Evolutionary conservation across 2,329 filamentous ascomycete genomes (phyloP), one percentile per base, ranked within the genome.

Genomic region (Rachicladosporium sp.): DNA sequence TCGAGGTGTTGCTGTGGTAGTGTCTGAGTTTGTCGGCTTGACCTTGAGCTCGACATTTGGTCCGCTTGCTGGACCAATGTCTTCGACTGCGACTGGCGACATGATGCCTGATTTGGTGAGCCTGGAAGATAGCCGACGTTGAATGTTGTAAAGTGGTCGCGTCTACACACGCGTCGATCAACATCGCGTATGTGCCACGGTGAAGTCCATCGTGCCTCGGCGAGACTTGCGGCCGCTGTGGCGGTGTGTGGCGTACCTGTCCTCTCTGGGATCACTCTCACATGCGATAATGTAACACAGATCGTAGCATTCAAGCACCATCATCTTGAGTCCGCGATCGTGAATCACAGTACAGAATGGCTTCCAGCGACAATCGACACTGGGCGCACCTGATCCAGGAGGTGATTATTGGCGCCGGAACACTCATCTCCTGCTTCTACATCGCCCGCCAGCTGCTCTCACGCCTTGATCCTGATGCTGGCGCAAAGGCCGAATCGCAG

Each of bases 401-500:
- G 7, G 23, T 27, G 6, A 27, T 27, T 8, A 27, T 27, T 8
- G 23, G 23, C 23, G 23, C 23, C 7, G 23, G 23, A 27, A 27
- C 23, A 27, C 23, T 27, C 23, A 27, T 27, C 23, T 27, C 23
- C 23, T 27, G 23, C 23, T 27, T 84, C 56, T 84, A 80, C 54
- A 63, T 87, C 32, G 73, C 82, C 46, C 75, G 74, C 53, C 82
- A 80, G 57, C 68, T 84, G 46, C 64, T 89, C 37, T 74, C 73
- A 29, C 78, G 78, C 34, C 73, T 88, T 46, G 74, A 94, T 53
- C 83, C 85, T 3, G 85, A 93, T 46, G 82, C 82, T 53, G 82
- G 87, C 59, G 85, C 89, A 57, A 86, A 91, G 58, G 85, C 93
- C 56, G 83, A 91, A 62, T 83, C 85, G 27, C 74, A 80, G 48